Evolutionary conservation across 2,329 filamentous ascomycete species (phyloP).

Genomic region (Trichoderma polysporum): DNA sequence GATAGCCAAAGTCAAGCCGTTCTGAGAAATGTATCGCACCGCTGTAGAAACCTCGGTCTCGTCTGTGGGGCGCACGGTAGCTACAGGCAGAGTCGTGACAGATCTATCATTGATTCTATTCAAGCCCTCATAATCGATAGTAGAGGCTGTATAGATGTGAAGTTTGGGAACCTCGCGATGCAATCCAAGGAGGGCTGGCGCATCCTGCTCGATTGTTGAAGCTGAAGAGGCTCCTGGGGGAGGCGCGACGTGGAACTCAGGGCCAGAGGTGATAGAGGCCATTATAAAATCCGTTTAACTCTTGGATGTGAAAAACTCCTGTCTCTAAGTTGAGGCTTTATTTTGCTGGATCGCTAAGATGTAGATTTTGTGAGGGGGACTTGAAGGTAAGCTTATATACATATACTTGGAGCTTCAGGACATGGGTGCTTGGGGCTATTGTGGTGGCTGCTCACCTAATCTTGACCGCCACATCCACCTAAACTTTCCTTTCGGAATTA

Average conservation of each 20-base stretch:
- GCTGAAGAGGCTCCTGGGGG: slow-evolving; percentile 3
- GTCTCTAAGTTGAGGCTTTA: too few species aligned
- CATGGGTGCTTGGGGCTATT: background rate
- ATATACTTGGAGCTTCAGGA: background rate
- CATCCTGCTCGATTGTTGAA: background rate
- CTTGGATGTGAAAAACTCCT: too few species aligned
- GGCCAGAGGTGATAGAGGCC: background rate
- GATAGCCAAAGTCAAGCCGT: background rate
- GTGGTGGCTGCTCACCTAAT: background rate
- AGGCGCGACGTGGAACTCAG: background rate
- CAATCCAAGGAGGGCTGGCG: background rate
- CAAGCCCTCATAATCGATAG: background rate
- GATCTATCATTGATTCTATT: background rate
- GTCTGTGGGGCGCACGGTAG: background rate
- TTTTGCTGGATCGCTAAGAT: too few species aligned
- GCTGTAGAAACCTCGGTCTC: background rate
- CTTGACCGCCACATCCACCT: background rate
- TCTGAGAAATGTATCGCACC: background rate
- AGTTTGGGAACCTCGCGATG: background rate
- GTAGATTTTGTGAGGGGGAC: background rate
- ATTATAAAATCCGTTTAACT: background rate
- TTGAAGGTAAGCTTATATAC: background rate
- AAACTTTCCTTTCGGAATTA: background rate
- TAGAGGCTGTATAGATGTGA: slow-evolving; percentile 4
- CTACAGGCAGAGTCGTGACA: background rate